Conservation (phyloP, 2,329 filamentous ascomycete genomes). For the Aspergillus flavus region DNA sequence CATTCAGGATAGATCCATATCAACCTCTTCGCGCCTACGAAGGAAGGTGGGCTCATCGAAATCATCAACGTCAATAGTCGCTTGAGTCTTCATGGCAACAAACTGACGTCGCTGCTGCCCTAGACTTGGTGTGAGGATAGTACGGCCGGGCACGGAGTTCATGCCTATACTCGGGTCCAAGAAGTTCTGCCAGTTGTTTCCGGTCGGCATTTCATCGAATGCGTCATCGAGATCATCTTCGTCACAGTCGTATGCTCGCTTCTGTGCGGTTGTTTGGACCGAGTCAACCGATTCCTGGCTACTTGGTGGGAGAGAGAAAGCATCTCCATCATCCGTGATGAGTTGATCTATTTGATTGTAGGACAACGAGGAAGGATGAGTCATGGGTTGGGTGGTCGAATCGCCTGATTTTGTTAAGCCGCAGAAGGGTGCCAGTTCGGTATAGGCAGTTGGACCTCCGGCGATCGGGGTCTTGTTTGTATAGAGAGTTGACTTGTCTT, state of each 20-base stretch:
- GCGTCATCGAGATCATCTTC: slow-evolving; percentile 40
- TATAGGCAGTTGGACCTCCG: slow-evolving; percentile 32
- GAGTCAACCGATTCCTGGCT: slow-evolving; percentile 41
- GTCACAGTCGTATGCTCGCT: slow-evolving; percentile 46
- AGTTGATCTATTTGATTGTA: slow-evolving; percentile 25
- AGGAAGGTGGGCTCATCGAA: slow-evolving; percentile 52
- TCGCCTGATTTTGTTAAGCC: slow-evolving; percentile 77
- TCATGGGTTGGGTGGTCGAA: slow-evolving; percentile 13
- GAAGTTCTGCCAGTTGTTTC: neutral
- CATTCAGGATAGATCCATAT: slow-evolving; percentile 26
- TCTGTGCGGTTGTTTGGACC: slow-evolving; percentile 35
- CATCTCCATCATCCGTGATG: slow-evolving; percentile 39
- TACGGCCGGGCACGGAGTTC: slow-evolving; percentile 20
- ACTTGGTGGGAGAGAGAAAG: slow-evolving; percentile 43
- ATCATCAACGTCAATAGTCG: slow-evolving; percentile 41
- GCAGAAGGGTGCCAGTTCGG: slow-evolving; percentile 77
- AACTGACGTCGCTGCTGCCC: slow-evolving; percentile 31
- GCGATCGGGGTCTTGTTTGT: slow-evolving; percentile 8
- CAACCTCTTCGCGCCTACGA: slow-evolving; percentile 44
- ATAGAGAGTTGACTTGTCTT: slow-evolving; percentile 18
- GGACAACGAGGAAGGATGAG: neutral
- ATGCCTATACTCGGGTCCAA: neutral
- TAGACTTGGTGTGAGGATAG: slow-evolving; percentile 37
- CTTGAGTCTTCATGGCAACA: slow-evolving; percentile 16
- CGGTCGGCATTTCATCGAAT: neutral